These are phyloP conservation scores for Amaranthus cruentus DNA, from an alignment of 148 eudicot species.

Conservation along the genomic window DNA sequence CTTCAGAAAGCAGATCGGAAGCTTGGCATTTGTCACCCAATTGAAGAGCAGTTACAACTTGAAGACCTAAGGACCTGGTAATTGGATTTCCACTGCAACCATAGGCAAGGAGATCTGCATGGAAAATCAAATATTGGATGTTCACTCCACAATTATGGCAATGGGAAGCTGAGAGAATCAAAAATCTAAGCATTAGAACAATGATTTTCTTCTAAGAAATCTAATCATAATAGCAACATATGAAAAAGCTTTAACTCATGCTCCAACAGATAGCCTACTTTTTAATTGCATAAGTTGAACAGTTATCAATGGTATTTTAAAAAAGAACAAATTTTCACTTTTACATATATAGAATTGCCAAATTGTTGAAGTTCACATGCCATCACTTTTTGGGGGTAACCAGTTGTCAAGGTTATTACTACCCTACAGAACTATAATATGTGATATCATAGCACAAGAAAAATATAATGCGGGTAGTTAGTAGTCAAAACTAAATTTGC, in stretches of 20 bases:
- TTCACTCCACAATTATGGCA: conserved; percentile 8
- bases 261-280: not conserved
- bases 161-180: not conserved
- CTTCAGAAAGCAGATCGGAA: conserved; percentile 47
- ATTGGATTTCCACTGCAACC: conserved; percentile 22
- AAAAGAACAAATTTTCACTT: not conserved
- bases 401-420: not conserved
- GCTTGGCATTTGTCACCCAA: conserved; percentile 63
- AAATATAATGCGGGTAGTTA: not conserved
- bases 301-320: not conserved
- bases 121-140: conserved; percentile 9
- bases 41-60: conserved; percentile 66
- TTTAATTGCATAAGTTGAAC: not conserved
- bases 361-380: not conserved
- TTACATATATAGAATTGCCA: not conserved
- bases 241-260: not conserved
- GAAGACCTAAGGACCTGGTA: conserved; percentile 34
- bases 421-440: not conserved
- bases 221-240: not conserved
- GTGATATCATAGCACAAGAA: not conserved
- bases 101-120: conserved; percentile 36
- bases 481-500: not conserved
- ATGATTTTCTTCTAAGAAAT: not conserved
- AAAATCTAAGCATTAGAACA: not conserved
- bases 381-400: not conserved